A percentile compares a stretch with the other conserved stretches of the same genome.
Evolutionary conservation across 192 early-diverging fungal genomes (phyloP).

Genomic region (Podila epigama): DNA sequence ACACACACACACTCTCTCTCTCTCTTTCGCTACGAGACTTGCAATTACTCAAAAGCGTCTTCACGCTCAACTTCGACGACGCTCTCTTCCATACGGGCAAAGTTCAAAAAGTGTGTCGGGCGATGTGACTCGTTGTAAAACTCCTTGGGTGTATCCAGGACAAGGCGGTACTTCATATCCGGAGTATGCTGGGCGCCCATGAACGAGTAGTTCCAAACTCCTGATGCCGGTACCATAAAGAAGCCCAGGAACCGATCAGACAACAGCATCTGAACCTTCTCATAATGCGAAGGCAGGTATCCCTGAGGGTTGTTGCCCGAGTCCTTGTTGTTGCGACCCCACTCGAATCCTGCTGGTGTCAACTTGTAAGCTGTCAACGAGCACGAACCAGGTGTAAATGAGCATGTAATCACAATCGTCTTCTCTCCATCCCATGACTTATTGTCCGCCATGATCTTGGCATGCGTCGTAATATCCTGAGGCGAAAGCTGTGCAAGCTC

Average conservation of each 20-base stretch:
- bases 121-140: conserved; percentile 98
- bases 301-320: conserved; percentile 84
- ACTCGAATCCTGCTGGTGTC: conserved; percentile 96
- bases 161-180: conserved; percentile 92
- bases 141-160: conserved; percentile 92
- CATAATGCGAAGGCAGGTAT: conserved; percentile 87
- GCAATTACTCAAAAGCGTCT: conserved; percentile 62
- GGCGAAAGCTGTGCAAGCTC: conserved; percentile 89
- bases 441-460: conserved; percentile 88
- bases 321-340: conserved; percentile 95
- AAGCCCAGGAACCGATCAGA: conserved; percentile 96
- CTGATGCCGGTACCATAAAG: conserved; percentile 97
- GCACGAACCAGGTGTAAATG: conserved; percentile 98
- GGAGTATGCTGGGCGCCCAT: conserved; percentile 93
- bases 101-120: conserved; percentile 95
- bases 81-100: conserved; percentile 71
- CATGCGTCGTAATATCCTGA: conserved; percentile 91
- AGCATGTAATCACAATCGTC: conserved; percentile 89
- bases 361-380: conserved; percentile 95
- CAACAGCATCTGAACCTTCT: conserved; percentile 97
- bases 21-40: neutral
- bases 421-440: conserved; percentile 95
- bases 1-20: neutral
- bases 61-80: conserved; percentile 65
- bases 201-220: conserved; percentile 99